These are phyloP conservation scores for Debaryomyces robertsiae DNA, from an alignment of 1,139 yeast species.

Conservation along the genomic window DNA sequence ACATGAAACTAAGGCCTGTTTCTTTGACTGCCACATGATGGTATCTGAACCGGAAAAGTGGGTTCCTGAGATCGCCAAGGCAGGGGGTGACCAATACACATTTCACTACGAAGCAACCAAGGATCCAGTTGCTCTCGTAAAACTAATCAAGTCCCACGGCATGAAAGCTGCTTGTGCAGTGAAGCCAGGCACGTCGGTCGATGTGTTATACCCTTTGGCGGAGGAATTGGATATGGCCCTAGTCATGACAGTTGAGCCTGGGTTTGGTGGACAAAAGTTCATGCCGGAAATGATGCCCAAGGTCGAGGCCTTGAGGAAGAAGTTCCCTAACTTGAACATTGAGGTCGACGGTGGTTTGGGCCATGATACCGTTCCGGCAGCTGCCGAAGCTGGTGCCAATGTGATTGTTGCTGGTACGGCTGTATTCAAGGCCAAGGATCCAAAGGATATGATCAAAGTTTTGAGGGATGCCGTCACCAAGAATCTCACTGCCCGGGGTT, in stretches of 20 bases:
- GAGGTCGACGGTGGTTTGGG: slow-evolving; percentile 98
- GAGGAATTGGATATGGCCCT: slow-evolving; percentile 87
- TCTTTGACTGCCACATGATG: slow-evolving; percentile 99
- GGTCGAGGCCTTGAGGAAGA: slow-evolving; percentile 72
- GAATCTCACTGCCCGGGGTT: slow-evolving; percentile 31
- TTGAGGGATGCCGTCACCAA: slow-evolving; percentile 63
- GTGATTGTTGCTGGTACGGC: slow-evolving; percentile 98
- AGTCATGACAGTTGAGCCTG: slow-evolving; percentile 98
- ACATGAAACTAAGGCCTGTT: slow-evolving; percentile 50
- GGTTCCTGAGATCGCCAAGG: slow-evolving; percentile 90
- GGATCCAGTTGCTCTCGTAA: slow-evolving; percentile 74
- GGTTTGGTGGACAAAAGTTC: slow-evolving; percentile 97
- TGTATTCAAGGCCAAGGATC: slow-evolving; percentile 82
- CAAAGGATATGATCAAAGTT: slow-evolving; percentile 67
- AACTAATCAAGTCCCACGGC: slow-evolving; percentile 74
- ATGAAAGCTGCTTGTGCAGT: slow-evolving; percentile 94
- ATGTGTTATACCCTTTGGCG: slow-evolving; percentile 74
- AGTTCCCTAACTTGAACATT: slow-evolving; percentile 78
- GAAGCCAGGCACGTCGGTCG: slow-evolving; percentile 92
- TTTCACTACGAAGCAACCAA: slow-evolving; percentile 94
- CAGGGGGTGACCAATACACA: slow-evolving; percentile 96
- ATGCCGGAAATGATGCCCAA: slow-evolving; percentile 97
- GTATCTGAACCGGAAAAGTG: slow-evolving; percentile 92
- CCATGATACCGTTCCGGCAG: slow-evolving; percentile 75
- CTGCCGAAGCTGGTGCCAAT: slow-evolving; percentile 95